Evolutionary conservation across 805 yeast species (phyloP), one percentile per base, ranked within the genome.

Genomic region (Sugiyamaella lignohabitans): DNA sequence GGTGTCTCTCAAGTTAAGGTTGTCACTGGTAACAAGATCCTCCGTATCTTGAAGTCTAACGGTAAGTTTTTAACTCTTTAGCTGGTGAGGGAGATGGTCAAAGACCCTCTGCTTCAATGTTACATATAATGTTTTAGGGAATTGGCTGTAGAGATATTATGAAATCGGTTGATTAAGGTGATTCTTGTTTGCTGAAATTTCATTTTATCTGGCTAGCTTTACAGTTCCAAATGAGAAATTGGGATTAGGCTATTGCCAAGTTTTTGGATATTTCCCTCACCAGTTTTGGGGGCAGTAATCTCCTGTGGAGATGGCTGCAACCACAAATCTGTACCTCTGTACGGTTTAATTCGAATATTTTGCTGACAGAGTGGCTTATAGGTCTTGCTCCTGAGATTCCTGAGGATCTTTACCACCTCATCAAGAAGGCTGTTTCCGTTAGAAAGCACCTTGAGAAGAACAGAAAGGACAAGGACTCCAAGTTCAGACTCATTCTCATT

Each of bases 401-500:
- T 76, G 99, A 93, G 83, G 99, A 93, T 75, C 84, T 93, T 69
- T 93, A 93, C 93, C 89, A 77, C 78, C 84, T 93, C 77, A 93
- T 93, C 73, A 93, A 91, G 88, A 93, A 93, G 84, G 99, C 99
- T 72, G 98, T 93, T 69, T 70, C 97, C 62, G 96, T 94, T 75
- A 93, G 99, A 88, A 93, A 93, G 87, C 99, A 93, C 79, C 84
- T 93, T 73, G 99, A 93, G 80, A 87, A 94, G 79, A 93, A 93
- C 97, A 89, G 99, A 87, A 93, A 93, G 84, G 99, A 93, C 80
- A 91, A 93, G 84, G 99, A 93, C 79, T 93, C 98, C 66, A 93
- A 93, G 80, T 93, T 93, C 95, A 87, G 99, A 84, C 87, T 93
- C 71, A 93, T 93, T 93, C 84, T 93, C 76, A 89, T 93, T 75